Evolutionary conservation across 2,329 filamentous ascomycete species (phyloP).

Genomic region (Clarireedia hainanense): DNA sequence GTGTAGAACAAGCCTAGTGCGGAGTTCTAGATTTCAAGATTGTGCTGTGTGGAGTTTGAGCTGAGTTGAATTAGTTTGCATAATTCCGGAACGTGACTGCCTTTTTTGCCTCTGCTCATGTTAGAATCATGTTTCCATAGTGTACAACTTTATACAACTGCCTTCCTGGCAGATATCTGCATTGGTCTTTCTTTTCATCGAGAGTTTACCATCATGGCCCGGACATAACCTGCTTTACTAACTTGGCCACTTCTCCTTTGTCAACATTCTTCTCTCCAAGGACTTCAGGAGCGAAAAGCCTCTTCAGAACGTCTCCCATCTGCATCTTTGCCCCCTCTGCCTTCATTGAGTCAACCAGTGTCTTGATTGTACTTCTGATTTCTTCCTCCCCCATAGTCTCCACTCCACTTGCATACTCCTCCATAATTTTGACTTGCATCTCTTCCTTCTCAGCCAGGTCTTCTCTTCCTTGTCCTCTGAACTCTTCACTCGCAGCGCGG

Average conservation of each 20-base stretch:
- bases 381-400: constrained; percentile 51
- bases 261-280: constrained; percentile 59
- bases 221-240: constrained; percentile 47
- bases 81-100: neutral
- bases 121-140: no score
- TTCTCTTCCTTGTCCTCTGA: constrained; percentile 51
- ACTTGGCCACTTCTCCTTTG: constrained; percentile 48
- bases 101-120: no score
- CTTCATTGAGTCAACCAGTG: constrained; percentile 43
- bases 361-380: constrained; percentile 45
- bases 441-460: constrained; percentile 68
- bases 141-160: neutral
- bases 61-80: neutral
- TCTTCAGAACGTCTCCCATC: constrained; percentile 57
- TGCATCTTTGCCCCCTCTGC: constrained; percentile 38
- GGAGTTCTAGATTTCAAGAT: neutral
- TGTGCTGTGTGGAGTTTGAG: neutral
- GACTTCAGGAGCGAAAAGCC: constrained; percentile 42
- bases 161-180: no score
- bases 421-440: constrained; percentile 54
- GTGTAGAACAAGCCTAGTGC: no score
- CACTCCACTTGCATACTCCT: constrained; percentile 54
- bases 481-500: constrained; percentile 54
- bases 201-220: constrained; percentile 7
- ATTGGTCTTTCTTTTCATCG: no score